Base-by-base conservation (phyloP, 2,329 filamentous ascomycete genomes). In the Neopestalotiopsis rosae region DNA sequence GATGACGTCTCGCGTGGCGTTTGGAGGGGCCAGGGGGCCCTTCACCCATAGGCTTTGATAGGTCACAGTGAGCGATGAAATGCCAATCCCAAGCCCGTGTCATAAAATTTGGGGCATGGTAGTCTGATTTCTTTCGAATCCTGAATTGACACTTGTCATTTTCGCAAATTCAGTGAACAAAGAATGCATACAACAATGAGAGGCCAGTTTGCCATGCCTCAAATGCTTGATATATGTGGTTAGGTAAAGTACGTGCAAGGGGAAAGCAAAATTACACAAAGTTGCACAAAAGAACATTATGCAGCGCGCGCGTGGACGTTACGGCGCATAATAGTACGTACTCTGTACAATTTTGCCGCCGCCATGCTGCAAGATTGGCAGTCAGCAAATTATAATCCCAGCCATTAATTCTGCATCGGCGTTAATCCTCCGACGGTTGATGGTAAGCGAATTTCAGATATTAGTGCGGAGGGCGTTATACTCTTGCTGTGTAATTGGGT, bases 1-100 rank as follows among this genome's bases (percentile, higher is more conserved):
- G 20, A 59, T 59, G 57, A 59, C 57, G 57, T 59, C 57, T 59
- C 57, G 57, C 30, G 57, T 20, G 57, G 57, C 57, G 45, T 20
- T 24, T 30, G 57, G 24, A 59, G 57, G 57, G 28, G 57, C 57
- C n/a, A 49, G 45, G 45, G 45, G 17, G 5, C 0, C n/a, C 10
- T 9, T 10, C 34, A 38, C 6, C 34, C 10, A 38, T 38, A 10
- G n/a, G 20, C n/a, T 4, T 49, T 52, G 45, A n/a, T 7, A 14
- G 9, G 45, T 24, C 45, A 20, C n/a, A 17, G 17, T 52, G 17
- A 38, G 34, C 5, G 34, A 38, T 38, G 10, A 38, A 38, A 38
- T 10, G 34, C 6, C 10, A 7, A 38, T 7, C 34, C 34, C 5
- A 38, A 38, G 34, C 34, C 34, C 6, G 34, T 10, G 24, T 28